These are phyloP conservation scores for Ceratocystis albifundus DNA, from an alignment of 2,329 filamentous ascomycete genomes.

Conservation along the genomic window DNA sequence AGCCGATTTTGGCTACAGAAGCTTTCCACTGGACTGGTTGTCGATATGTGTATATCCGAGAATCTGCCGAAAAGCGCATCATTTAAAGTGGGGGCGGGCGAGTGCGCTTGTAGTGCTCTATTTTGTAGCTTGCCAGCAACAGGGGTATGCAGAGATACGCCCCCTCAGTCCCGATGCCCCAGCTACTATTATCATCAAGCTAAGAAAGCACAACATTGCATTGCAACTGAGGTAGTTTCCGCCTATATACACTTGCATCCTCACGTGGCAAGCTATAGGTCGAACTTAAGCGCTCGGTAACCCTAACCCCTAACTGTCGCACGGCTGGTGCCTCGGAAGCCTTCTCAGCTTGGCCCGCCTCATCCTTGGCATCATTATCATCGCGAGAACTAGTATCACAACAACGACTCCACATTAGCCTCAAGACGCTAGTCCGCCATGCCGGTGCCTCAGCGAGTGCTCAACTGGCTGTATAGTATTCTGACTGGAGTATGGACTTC, in stretches of 20 bases:
- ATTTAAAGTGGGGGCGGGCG: background rate
- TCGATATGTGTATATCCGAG: too few species aligned
- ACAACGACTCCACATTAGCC: background rate
- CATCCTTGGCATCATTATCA: background rate
- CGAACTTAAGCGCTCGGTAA: background rate
- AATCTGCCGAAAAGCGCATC: too few species aligned
- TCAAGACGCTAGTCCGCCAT: slow-evolving; percentile 32
- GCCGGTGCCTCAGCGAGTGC: slow-evolving; percentile 74
- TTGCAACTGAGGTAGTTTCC: background rate
- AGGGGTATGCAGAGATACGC: slow-evolving; percentile 2
- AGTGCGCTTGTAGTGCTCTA: background rate
- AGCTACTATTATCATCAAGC: background rate
- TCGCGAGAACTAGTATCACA: background rate
- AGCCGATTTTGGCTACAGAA: background rate
- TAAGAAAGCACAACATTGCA: background rate
- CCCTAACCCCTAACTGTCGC: background rate
- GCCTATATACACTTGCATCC: background rate
- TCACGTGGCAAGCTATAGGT: background rate
- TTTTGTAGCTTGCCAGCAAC: background rate
- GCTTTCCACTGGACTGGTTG: background rate
- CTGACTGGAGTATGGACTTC: slow-evolving; percentile 54
- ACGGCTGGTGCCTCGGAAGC: background rate
- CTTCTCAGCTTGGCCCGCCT: background rate
- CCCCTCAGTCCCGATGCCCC: background rate
- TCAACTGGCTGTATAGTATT: slow-evolving; percentile 93